Evolutionary conservation across 177 flowering plant species (phyloP), one percentile per base, ranked within the genome.

Genomic region (Vitis hybrid): DNA sequence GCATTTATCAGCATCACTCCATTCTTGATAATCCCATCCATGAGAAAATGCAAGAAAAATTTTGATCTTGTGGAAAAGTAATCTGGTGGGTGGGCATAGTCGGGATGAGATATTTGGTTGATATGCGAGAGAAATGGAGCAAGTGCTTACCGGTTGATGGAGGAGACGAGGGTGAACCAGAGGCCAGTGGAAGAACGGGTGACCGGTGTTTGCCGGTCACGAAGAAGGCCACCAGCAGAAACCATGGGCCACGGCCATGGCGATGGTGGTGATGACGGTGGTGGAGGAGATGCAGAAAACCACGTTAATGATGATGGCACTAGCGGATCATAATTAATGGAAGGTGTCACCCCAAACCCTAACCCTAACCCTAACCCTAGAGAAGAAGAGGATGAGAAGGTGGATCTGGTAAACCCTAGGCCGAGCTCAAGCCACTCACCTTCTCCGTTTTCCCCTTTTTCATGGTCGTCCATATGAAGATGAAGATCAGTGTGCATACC

Each of bases 91-190:
- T 26, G 29, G 29, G 29, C 29, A 2, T 26, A 26, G 29, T 26
- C 0, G 29, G 29, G 29, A 26, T 26, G 29, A 9, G 29, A 1
- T 3, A 0, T 45, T 45, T 1, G 39, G 3, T n/a, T 12, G 9
- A 49, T 0, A 7, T 39, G 8, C 45, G 55, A 59, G 19, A 51
- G 66, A 39, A 18, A 19, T 49, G 8, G 3, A 13, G 31, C 3
- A 13, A n/a, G 49, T 9, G 19, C 64, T 73, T 51, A 80, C 83
- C 76, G 59, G 70, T 72, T 71, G 55, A 19, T 22, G 1, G 33
- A 61, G 5, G 80, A 69, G 10, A 64, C 71, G 26, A 80, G 83
- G 15, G 51, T 52, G 56, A 80, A 80, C 83, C 83, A 80, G 51
- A 80, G 48, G 11, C 83, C 83, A 26, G 68, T 33, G 0, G 67